Evolutionary conservation across 306 rosid genomes (phyloP).

Genomic region (Castanospermum australe): DNA sequence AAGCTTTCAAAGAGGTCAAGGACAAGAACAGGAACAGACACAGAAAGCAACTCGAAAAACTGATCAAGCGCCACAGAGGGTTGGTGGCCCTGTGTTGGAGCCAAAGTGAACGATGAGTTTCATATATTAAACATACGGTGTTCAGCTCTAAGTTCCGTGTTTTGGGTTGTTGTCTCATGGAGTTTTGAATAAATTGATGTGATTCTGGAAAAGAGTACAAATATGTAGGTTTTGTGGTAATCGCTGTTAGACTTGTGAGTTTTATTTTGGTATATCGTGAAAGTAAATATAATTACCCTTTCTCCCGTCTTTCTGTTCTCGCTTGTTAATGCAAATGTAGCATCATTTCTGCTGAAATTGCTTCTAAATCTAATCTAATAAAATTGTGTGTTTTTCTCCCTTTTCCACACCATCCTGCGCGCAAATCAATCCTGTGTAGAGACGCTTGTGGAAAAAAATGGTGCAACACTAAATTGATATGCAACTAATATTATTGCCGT

Average conservation of each 20-base stretch:
- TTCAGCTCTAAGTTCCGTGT: neutral
- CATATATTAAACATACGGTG: neutral
- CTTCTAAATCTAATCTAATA: no score
- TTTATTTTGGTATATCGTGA: neutral
- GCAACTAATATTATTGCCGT: no score
- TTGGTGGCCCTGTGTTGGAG: neutral
- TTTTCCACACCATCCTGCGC: no score
- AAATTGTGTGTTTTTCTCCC: no score
- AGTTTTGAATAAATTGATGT: slow-evolving; percentile 14
- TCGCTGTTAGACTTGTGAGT: neutral
- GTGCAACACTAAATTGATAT: no score
- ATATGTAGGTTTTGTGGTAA: neutral
- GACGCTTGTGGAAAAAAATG: no score
- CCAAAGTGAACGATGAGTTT: neutral
- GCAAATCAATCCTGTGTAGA: no score
- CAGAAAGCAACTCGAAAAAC: no score
- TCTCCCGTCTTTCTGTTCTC: neutral
- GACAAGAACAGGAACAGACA: neutral
- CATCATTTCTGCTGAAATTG: neutral
- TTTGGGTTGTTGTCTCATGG: neutral
- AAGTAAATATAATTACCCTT: no score
- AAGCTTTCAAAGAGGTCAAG: slow-evolving; percentile 22
- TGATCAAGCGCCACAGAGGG: neutral
- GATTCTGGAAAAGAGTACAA: neutral
- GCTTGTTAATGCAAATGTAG: neutral